Conservation (phyloP, 768 basidiomycete species). For the Naematelia aurantialba region DNA sequence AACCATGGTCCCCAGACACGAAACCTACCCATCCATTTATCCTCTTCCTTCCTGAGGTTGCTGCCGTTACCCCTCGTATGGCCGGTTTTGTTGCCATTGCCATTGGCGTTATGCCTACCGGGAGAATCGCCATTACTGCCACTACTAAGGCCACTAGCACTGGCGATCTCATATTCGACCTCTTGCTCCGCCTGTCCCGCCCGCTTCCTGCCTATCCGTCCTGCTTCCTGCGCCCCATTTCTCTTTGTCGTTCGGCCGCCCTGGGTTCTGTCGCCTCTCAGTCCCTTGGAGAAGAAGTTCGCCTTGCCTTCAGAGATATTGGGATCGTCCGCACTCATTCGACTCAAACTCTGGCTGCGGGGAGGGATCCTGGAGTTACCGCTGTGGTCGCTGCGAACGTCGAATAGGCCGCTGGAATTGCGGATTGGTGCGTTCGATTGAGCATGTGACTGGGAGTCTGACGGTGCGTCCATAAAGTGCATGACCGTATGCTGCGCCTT, state of each 20-base stretch:
- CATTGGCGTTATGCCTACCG: slow-evolving; percentile 2
- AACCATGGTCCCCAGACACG: background rate
- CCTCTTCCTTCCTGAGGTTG: slow-evolving; percentile 26
- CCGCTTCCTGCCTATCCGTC: slow-evolving; percentile 2
- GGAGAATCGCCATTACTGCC: slow-evolving; percentile 14
- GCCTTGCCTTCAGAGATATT: slow-evolving; percentile 16
- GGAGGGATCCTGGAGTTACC: too few species aligned
- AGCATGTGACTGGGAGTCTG: background rate
- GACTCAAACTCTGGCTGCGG: background rate
- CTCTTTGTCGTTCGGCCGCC: slow-evolving; percentile 15
- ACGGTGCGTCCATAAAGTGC: background rate
- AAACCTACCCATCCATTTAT: slow-evolving; percentile 48
- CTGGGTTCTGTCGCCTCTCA: slow-evolving; percentile 2
- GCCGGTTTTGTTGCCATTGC: slow-evolving; percentile 1
- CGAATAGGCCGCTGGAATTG: too few species aligned
- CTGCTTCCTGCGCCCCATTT: slow-evolving; percentile 19
- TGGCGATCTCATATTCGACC: slow-evolving; percentile 39
- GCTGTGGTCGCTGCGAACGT: too few species aligned
- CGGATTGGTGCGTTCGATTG: too few species aligned
- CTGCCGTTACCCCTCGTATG: too few species aligned
- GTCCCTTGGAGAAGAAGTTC: slow-evolving; percentile 13
- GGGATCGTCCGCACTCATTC: slow-evolving; percentile 2
- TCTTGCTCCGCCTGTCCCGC: slow-evolving; percentile 20
- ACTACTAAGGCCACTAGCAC: slow-evolving; percentile 34
- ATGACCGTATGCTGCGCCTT: slow-evolving; percentile 8